phyloP scores from a whole-genome alignment of 768 basidiomycete species.

The Paxillus rubicundulus region DNA sequence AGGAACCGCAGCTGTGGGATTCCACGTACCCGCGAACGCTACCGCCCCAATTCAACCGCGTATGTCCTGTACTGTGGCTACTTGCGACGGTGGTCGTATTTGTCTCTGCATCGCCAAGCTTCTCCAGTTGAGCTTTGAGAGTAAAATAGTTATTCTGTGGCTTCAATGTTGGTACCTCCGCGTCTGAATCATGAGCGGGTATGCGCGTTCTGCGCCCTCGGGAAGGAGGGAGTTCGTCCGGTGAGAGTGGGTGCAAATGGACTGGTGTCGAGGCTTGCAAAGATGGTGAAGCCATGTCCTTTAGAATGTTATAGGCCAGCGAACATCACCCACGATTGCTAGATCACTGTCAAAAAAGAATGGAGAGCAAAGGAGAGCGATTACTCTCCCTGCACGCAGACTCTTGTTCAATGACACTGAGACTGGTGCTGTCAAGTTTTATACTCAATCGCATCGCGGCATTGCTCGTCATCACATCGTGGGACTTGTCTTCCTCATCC shows the following conservation, averaged over 20 bases:
- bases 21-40: conserved; percentile 60
- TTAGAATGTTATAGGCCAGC: background rate
- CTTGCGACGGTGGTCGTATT: conserved; percentile 16
- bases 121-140: conserved; percentile 60
- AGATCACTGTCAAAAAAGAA: background rate
- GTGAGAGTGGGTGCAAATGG: conserved; percentile 69
- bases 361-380: background rate
- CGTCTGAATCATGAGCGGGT: conserved; percentile 30
- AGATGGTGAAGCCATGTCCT: conserved; percentile 26
- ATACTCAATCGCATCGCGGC: too few relatives aligned
- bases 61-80: background rate
- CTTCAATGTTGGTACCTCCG: conserved; percentile 15
- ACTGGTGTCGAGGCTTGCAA: conserved; percentile 49
- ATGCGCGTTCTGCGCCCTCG: conserved; percentile 50
- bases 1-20: conserved; percentile 29
- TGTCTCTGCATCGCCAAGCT: conserved; percentile 28
- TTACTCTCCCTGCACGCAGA: background rate
- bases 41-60: conserved; percentile 43
- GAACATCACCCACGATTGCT: conserved; percentile 9
- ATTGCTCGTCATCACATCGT: too few relatives aligned
- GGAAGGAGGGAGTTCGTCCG: conserved; percentile 45
- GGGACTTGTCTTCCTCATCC: too few relatives aligned
- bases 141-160: conserved; percentile 57
- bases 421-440: too few relatives aligned
- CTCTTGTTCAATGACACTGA: too few relatives aligned